A percentile compares a stretch with the other conserved stretches of the same genome.
These are phyloP conservation scores for Cryptococcus neoformans DNA, from an alignment of 1,284 basidiomycete species.

Conservation along the genomic window DNA sequence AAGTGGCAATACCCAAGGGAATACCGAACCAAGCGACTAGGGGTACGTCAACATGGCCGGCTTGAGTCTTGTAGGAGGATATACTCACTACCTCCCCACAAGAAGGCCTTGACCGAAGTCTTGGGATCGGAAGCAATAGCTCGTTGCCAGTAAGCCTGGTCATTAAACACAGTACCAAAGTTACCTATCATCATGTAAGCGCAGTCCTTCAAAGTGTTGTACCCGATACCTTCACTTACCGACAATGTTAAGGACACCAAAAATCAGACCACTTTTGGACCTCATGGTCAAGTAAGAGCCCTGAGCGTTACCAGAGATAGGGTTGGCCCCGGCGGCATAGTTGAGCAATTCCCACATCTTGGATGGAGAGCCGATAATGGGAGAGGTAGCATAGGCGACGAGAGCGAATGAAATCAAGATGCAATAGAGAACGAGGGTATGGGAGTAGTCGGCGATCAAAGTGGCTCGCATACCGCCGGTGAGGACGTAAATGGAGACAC, in stretches of 20 bases:
- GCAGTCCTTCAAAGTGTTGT: slow-evolving; percentile 54
- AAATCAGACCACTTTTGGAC: slow-evolving; percentile 75
- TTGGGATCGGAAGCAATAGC: slow-evolving; percentile 80
- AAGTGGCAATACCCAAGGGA: slow-evolving; percentile 58
- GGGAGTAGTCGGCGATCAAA: slow-evolving; percentile 59
- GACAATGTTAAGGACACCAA: slow-evolving; percentile 53
- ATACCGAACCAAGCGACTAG: slow-evolving; percentile 76
- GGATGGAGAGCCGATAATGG: slow-evolving; percentile 56
- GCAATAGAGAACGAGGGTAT: slow-evolving; percentile 74
- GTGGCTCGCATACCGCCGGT: slow-evolving; percentile 54
- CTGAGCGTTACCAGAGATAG: slow-evolving; percentile 59
- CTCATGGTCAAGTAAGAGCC: slow-evolving; percentile 73
- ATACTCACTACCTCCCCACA: slow-evolving; percentile 54
- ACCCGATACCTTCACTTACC: not conserved
- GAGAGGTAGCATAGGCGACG: slow-evolving; percentile 66
- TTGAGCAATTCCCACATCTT: slow-evolving; percentile 58
- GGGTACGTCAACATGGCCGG: too few relatives aligned
- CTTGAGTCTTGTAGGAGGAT: too few relatives aligned
- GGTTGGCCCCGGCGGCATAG: slow-evolving; percentile 54
- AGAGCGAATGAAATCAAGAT: slow-evolving; percentile 61
- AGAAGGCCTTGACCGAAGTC: slow-evolving; percentile 81
- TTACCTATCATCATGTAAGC: slow-evolving; percentile 54
- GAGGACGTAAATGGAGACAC: slow-evolving; percentile 54
- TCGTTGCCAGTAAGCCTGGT: slow-evolving; percentile 61
- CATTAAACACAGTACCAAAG: slow-evolving; percentile 65